Evolutionary conservation across 441 rosid species (phyloP).

Genomic region (Populus hybrid): DNA sequence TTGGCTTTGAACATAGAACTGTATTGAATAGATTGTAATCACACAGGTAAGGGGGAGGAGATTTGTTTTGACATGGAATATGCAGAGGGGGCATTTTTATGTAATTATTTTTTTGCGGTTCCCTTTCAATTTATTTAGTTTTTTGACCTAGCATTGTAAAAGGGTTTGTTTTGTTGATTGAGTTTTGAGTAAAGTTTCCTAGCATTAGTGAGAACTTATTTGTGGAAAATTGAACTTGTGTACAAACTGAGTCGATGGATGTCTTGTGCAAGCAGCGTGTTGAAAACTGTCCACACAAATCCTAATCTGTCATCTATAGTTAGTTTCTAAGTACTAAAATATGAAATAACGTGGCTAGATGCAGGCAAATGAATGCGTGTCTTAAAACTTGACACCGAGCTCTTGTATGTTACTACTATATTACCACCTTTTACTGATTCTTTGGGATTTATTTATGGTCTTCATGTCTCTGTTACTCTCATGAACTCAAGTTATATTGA

Average conservation of each 20-base stretch:
- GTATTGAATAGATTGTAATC: not conserved
- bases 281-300: not conserved
- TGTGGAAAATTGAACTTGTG: not conserved
- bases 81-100: not conserved
- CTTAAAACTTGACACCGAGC: not conserved
- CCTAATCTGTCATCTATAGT: not conserved
- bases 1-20: not conserved
- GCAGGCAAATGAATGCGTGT: not conserved
- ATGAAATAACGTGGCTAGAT: not conserved
- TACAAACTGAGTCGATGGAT: not conserved
- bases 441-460: not conserved
- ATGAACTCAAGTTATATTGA: constrained; percentile 3
- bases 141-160: not conserved
- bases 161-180: not conserved
- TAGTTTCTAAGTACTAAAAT: not conserved
- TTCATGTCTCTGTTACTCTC: not conserved
- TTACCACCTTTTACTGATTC: not conserved
- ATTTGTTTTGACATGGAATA: not conserved
- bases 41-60: not conserved
- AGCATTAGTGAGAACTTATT: not conserved
- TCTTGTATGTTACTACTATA: not conserved
- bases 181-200: not conserved
- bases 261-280: not conserved
- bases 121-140: not conserved
- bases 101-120: not conserved